These are phyloP conservation scores for Septoria petroselini DNA, from an alignment of 2,329 filamentous ascomycete species.

Conservation along the genomic window DNA sequence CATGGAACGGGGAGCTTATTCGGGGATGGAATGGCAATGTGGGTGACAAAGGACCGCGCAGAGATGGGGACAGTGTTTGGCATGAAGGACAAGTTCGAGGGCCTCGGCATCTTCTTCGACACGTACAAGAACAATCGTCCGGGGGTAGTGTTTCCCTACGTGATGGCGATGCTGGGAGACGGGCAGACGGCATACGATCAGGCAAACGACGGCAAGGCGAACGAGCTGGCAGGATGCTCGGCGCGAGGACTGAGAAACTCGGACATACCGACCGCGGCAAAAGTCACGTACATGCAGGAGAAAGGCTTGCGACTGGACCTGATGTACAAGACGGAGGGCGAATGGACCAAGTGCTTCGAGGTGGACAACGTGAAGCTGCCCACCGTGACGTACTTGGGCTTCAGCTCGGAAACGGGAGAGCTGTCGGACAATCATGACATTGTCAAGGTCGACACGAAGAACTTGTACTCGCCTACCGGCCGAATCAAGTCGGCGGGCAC, in stretches of 20 bases:
- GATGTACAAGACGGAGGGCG: slow-evolving; percentile 85
- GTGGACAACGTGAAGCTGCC: slow-evolving; percentile 68
- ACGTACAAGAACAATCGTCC: slow-evolving; percentile 99
- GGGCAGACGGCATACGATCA: slow-evolving; percentile 88
- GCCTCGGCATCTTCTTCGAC: slow-evolving; percentile 91
- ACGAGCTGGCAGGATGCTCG: slow-evolving; percentile 91
- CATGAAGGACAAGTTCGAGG: slow-evolving; percentile 82
- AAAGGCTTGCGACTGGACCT: slow-evolving; percentile 85
- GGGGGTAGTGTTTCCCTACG: slow-evolving; percentile 90
- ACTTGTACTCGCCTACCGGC: slow-evolving; percentile 69
- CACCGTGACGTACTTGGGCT: slow-evolving; percentile 62
- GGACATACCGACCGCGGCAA: slow-evolving; percentile 73
- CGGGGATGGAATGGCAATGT: slow-evolving; percentile 95
- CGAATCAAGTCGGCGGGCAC: slow-evolving; percentile 27
- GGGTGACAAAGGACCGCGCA: slow-evolving; percentile 91
- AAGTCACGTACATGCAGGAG: slow-evolving; percentile 94
- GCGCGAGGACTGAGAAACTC: slow-evolving; percentile 84
- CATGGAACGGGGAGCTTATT: slow-evolving; percentile 84
- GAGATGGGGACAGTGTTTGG: slow-evolving; percentile 83
- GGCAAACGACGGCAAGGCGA: slow-evolving; percentile 87
- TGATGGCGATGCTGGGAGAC: slow-evolving; percentile 98
- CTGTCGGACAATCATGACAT: slow-evolving; percentile 98
- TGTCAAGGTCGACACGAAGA: slow-evolving; percentile 78
- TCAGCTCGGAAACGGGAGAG: slow-evolving; percentile 87
- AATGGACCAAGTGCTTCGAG: slow-evolving; percentile 89